Evolutionary conservation across 2,329 filamentous ascomycete species (phyloP).

Genomic region (Claviceps sp.): DNA sequence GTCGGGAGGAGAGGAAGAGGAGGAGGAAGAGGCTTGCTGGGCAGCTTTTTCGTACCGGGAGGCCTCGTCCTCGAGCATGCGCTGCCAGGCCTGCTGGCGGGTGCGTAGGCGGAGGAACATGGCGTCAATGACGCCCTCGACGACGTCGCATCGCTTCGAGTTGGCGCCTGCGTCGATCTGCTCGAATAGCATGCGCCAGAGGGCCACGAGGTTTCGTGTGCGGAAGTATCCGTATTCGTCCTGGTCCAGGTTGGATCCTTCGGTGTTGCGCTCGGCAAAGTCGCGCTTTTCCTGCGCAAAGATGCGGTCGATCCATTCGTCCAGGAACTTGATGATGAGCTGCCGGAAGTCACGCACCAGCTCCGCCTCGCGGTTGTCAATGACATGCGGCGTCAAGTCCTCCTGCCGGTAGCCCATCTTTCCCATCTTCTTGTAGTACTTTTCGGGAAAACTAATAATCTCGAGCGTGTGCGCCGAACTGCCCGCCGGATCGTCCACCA

Average conservation of each 20-base stretch:
- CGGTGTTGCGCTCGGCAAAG: conserved; percentile 62
- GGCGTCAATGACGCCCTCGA: conserved; percentile 88
- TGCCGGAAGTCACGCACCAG: conserved; percentile 87
- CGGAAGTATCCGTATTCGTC: conserved; percentile 86
- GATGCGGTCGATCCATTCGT: conserved; percentile 96
- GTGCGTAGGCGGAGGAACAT: conserved; percentile 81
- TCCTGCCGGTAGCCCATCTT: conserved; percentile 70
- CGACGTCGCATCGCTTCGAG: conserved; percentile 76
- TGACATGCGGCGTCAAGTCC: conserved; percentile 70
- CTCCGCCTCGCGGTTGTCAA: conserved; percentile 82
- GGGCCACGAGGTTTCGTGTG: conserved; percentile 80
- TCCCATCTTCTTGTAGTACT: conserved; percentile 91
- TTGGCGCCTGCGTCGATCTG: conserved; percentile 76
- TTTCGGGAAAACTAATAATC: conserved; percentile 89
- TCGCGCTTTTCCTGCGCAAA: conserved; percentile 68
- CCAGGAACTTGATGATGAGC: conserved; percentile 88
- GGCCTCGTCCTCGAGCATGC: conserved; percentile 76
- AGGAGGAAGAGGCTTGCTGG: background rate
- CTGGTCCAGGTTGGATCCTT: conserved; percentile 63
- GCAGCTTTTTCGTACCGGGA: conserved; percentile 48
- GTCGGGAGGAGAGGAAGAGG: conserved; percentile 24
- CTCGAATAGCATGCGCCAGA: conserved; percentile 96
- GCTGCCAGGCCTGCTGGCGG: conserved; percentile 76
- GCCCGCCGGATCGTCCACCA: conserved; percentile 75
- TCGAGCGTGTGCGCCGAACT: conserved; percentile 77